A percentile compares a stretch with the other conserved stretches of the same genome.
phyloP scores from a whole-genome alignment of 2,329 filamentous ascomycete species.

The Colletotrichum higginsianum region DNA sequence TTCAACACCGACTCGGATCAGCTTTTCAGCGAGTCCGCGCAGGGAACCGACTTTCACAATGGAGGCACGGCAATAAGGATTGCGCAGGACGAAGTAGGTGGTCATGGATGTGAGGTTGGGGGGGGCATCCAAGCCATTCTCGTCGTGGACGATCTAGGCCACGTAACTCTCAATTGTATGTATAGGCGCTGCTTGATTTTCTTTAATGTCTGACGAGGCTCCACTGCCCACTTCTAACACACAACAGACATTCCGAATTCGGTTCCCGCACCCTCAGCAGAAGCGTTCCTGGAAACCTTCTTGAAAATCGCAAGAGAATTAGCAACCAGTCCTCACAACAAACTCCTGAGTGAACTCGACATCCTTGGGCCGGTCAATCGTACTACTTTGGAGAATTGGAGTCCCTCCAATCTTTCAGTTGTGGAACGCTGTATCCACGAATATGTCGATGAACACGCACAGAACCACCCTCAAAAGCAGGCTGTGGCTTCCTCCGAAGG shows the following conservation, averaged over 20 bases:
- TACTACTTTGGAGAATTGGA: background rate
- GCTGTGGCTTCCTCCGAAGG: slow-evolving; percentile 16
- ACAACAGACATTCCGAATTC: background rate
- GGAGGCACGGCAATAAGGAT: background rate
- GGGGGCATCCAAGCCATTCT: background rate
- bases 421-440: slow-evolving; percentile 25
- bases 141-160: background rate
- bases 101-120: rapidly evolving
- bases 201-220: background rate
- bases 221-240: background rate
- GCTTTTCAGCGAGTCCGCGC: background rate
- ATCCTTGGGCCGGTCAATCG: slow-evolving; percentile 14
- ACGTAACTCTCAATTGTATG: background rate
- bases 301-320: background rate
- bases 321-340: background rate
- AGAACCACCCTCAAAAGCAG: background rate
- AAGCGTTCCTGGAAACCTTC: slow-evolving; percentile 16
- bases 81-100: background rate
- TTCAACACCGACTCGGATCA: background rate
- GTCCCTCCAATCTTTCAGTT: background rate
- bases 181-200: background rate
- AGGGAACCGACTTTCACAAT: background rate
- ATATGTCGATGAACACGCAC: slow-evolving; percentile 19
- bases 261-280: background rate
- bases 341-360: background rate